Evolutionary conservation across 352 stramenopile genomes (phyloP), one percentile per base, ranked within the genome.

Genomic region (Phytophthora agathidicida): DNA sequence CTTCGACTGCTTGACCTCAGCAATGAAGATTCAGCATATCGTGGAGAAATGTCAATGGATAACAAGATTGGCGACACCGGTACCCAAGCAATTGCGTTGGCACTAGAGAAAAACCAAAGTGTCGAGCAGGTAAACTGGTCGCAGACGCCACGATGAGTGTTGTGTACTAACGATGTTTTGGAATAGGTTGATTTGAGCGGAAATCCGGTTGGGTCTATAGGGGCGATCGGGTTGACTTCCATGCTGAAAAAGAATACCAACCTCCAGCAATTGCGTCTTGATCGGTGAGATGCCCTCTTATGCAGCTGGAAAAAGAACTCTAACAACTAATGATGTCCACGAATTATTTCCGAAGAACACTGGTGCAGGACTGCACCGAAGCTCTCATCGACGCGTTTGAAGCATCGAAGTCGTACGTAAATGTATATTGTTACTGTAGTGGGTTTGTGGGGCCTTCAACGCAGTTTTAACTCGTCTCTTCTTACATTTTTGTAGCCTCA

Each of bases 1-100:
- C 61, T 79, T 16, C 32, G 43, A 42, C 36, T 65, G 32, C 44
- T 84, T 3, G 65, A 81, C 39, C 41, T 84, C 42, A 77, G 74
- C 53, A 83, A 84, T 33, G 60, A 65, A 27, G 56, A 68, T 23
- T 52, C 36, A 2, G 51, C 41, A 5, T 58, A 58, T 37, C 55
- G 59, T 16, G 38, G 39, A 0, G 26, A 64, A 7, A 31, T 51
- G n/a, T 38, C 35, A 9, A 77, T 80, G 58, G 26, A 71, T 13
- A 84, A 84, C 16, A 48, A 73, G 27, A 71, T 84, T 27, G 58
- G 65, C 0, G 39, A 32, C 9, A 50, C 14, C 1, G 73, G 68
- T 9, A 28, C 36, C 20, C 46, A 16, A 26, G 70, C 70, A 5
- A 54, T 83, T 30, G 73, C 70, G 3, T 37, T 62, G 7, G 67